Base-by-base conservation (phyloP, 805 yeast species). In the Candida pseudoglaebosa region DNA sequence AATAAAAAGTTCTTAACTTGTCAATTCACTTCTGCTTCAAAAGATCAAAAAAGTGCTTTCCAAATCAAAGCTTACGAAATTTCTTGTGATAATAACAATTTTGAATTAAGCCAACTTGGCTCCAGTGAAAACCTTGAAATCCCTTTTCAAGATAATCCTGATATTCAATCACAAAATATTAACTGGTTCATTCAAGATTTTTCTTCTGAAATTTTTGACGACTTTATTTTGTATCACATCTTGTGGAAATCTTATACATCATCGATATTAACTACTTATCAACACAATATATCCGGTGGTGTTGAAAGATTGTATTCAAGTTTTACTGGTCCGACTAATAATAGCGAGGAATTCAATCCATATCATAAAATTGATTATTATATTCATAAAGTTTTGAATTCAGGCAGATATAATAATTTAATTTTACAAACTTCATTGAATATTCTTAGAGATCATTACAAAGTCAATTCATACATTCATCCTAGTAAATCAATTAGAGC, bases 241-340 rank as follows among this genome's bases (percentile, higher is more conserved):
- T 59, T 82, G 24, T 80, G 86, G 85, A 82, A 81, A 50, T 77
- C 84, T 46, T 81, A 82, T 44, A 70, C 76, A 2, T 68, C 75
- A 1, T 72, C 80, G 10, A 59, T 69, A 29, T 46, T 76, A n/a
- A 68, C 69, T 4, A 46, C 48, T 2, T 58, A 56, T 36, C 24
- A 29, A 1, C 17, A 53, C 4, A 40, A 46, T 19, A 10, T 44
- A 6, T 36, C 42, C 3, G 40, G 29, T 13, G 62, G 61, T 1
- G 20, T 41, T 2, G 36, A 33, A 22, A 8, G 20, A 15, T 22
- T 33, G n/a, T 33, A 33, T n/a, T 33, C 36, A 19, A 33, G 38
- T 45, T 13, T 28, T 34, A 39, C 47, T 16, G 40, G 44, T 20
- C 40, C 36, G 10, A 26, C 34, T n/a, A 40, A 44, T 12, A 30